Percentiles rank a stretch among this genome's conserved stretches.
Conservation (phyloP, 2,329 filamentous ascomycete genomes). For the Paraconiothyrium brasiliense region DNA sequence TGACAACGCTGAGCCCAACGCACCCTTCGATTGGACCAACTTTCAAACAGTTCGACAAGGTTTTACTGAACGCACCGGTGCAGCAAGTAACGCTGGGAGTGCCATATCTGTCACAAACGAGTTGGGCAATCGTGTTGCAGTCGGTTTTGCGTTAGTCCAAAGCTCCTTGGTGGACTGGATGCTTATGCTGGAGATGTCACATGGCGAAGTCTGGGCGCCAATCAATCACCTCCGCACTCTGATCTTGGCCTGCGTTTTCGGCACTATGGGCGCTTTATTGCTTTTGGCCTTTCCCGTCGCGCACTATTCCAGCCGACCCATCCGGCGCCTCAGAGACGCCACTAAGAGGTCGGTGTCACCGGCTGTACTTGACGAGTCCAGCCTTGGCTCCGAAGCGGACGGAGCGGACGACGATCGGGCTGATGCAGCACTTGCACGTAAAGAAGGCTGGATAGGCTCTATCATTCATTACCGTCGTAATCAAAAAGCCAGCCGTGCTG, state of each 20-base stretch:
- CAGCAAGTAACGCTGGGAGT: constrained; percentile 75
- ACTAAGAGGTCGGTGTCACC: constrained; percentile 78
- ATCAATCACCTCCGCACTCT: constrained; percentile 81
- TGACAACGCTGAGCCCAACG: constrained; percentile 32
- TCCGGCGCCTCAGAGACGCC: constrained; percentile 76
- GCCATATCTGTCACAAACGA: constrained; percentile 77
- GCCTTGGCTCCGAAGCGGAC: constrained; percentile 48
- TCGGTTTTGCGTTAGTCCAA: constrained; percentile 79
- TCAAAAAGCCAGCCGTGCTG: constrained; percentile 45
- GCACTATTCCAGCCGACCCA: constrained; percentile 83
- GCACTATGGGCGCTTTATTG: constrained; percentile 76
- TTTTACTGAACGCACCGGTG: constrained; percentile 59
- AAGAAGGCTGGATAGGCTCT: constrained; percentile 55
- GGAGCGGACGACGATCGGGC: constrained; percentile 58
- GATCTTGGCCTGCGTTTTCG: constrained; percentile 84
- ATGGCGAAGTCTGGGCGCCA: constrained; percentile 77
- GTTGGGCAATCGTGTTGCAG: constrained; percentile 72
- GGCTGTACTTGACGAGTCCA: constrained; percentile 63
- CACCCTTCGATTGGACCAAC: constrained; percentile 64
- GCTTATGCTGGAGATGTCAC: constrained; percentile 79
- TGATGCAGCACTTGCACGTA: constrained; percentile 53
- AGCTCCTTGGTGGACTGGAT: constrained; percentile 81
- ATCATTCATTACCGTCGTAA: constrained; percentile 49
- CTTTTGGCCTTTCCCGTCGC: constrained; percentile 80
- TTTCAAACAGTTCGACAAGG: constrained; percentile 72